Evolutionary conservation across 495 filamentous ascomycete genomes (phyloP).

Genomic region (Penicillium antarcticum): DNA sequence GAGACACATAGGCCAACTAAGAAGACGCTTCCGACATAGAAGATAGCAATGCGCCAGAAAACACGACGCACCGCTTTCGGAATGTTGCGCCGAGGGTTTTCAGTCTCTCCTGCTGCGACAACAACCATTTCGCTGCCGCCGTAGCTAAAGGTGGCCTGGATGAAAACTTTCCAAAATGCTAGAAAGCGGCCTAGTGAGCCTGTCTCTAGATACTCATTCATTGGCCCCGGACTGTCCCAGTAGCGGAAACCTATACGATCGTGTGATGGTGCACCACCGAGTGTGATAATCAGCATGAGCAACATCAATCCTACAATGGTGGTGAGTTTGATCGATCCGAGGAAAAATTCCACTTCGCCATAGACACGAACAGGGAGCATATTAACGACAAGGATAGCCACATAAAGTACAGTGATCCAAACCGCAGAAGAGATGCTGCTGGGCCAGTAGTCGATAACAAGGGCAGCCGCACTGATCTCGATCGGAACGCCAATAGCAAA

Average conservation of each 20-base stretch:
- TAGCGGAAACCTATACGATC: slow-evolving; percentile 38
- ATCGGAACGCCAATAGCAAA: slow-evolving; percentile 57
- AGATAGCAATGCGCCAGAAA: slow-evolving; percentile 78
- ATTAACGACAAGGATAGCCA: slow-evolving; percentile 42
- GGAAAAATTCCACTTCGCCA: slow-evolving; percentile 46
- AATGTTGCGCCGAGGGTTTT: slow-evolving; percentile 69
- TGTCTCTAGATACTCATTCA: slow-evolving; percentile 38
- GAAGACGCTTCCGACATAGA: slow-evolving; percentile 60
- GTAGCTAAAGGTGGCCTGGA: slow-evolving; percentile 44
- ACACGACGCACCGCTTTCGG: slow-evolving; percentile 74
- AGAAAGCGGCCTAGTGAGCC: slow-evolving; percentile 42
- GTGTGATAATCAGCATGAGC: slow-evolving; percentile 47
- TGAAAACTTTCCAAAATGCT: slow-evolving; percentile 36
- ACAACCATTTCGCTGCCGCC: slow-evolving; percentile 66
- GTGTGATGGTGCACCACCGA: slow-evolving; percentile 22
- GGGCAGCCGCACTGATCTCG: slow-evolving; percentile 62
- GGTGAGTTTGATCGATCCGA: slow-evolving; percentile 43
- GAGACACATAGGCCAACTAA: slow-evolving; percentile 48
- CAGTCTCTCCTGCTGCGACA: slow-evolving; percentile 74
- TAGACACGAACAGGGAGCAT: slow-evolving; percentile 40
- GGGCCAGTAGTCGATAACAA: slow-evolving; percentile 66
- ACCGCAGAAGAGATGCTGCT: slow-evolving; percentile 30
- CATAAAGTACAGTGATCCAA: slow-evolving; percentile 44
- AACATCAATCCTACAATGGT: slow-evolving; percentile 45
- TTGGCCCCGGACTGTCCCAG: slow-evolving; percentile 49